Evolutionary conservation across 345 rosid species (phyloP).

Genomic region (Linum trigynum): DNA sequence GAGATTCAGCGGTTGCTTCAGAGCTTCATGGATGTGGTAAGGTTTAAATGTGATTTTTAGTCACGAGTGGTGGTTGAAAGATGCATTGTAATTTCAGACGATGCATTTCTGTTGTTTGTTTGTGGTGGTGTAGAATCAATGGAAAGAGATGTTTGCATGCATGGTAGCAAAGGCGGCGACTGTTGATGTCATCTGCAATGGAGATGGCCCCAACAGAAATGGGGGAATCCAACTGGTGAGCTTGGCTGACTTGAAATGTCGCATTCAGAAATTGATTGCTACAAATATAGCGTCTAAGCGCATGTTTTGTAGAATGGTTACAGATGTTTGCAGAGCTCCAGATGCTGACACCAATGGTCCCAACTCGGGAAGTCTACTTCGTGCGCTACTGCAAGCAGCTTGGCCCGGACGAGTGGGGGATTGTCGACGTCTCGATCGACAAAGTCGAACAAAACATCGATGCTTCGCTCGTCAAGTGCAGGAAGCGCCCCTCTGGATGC

Average conservation of each 20-base stretch:
- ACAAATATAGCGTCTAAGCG: background rate
- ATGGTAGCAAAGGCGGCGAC: slow-evolving; percentile 80
- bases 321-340: slow-evolving; percentile 98
- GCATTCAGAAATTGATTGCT: background rate
- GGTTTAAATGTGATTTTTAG: background rate
- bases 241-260: background rate
- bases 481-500: slow-evolving; percentile 96
- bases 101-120: background rate
- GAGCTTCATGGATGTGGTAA: slow-evolving; percentile 86
- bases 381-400: slow-evolving; percentile 73
- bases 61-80: background rate
- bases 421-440: slow-evolving; percentile 79
- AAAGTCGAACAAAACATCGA: slow-evolving; percentile 76
- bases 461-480: slow-evolving; percentile 70
- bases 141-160: slow-evolving; percentile 98
- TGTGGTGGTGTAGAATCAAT: slow-evolving; percentile 47
- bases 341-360: slow-evolving; percentile 87
- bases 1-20: slow-evolving; percentile 77
- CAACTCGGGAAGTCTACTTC: slow-evolving; percentile 86
- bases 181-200: slow-evolving; percentile 64
- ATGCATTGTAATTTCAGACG: background rate
- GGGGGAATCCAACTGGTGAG: slow-evolving; percentile 86
- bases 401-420: slow-evolving; percentile 79
- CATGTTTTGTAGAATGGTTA: slow-evolving; percentile 9
- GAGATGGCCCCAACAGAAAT: slow-evolving; percentile 65